Base-by-base conservation (phyloP, 805 yeast genomes). In the Candida stauntonica region DNA sequence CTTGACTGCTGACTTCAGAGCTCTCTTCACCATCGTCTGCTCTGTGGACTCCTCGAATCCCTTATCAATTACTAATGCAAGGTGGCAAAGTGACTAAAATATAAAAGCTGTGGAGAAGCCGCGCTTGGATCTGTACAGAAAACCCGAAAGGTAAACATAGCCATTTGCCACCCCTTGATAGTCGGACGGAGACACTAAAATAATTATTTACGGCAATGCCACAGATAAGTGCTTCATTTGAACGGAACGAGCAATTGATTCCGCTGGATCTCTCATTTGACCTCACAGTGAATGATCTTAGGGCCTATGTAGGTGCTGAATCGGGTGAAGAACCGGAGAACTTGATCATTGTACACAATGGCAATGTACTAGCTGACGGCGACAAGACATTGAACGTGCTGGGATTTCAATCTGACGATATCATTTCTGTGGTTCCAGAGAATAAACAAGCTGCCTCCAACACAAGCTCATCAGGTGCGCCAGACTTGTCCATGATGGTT, bases 251-350 rank as follows among this genome's bases (percentile, higher is more conserved):
- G 3, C 35, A 31, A 5, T 17, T 52, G 7, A 32, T 52, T 9
- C 60, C 66, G 2, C 38, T 85, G 1, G 95, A 87, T 36, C 71
- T 86, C 5, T 73, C 86, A 4, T 73, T 64, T 1, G 82, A 80
- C 12, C 71, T 87, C 67, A 57, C 77, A 0, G 56, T 87, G 8
- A 66, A 58, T 12, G 96, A 88, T 56, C 71, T 89, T 47, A 70
- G 75, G 42, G 94, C 91, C 0, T 77, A 81, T 46, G 54, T 88
- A 8, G 81, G 80, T 44, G 77, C 48, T 2, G 51, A 47, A 35
- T 19, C 28, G 14, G 47, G 39, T 14, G 33, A 42, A 23, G 45
- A 39, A 9, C 61, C 71, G 4, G 50, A 55, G 0, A 50, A 61
- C 13, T 84, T 81, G 52, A 58, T 65, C n/a, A 50, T 86, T 33